Conservation (phyloP, 2,329 filamentous ascomycete genomes). For the Penicillium brevicompactum region DNA sequence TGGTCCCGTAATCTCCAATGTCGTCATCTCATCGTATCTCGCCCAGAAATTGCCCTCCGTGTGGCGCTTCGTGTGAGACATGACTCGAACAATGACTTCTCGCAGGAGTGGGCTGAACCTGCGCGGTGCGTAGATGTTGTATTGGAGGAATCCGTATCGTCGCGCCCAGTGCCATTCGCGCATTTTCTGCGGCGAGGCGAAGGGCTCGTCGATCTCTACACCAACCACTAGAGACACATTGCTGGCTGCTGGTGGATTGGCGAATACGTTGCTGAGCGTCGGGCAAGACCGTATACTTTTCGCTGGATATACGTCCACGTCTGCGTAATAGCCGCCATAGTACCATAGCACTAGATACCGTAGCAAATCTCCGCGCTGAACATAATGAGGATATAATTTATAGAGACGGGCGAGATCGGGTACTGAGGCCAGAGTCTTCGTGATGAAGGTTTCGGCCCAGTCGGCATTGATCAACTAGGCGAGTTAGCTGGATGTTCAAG, state of each 20-base stretch:
- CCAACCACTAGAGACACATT: slow-evolving; percentile 36
- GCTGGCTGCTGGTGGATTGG: neutral
- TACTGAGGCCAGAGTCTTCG: slow-evolving; percentile 23
- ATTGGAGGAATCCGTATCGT: slow-evolving; percentile 38
- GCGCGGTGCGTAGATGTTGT: slow-evolving; percentile 36
- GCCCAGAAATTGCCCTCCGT: slow-evolving; percentile 16
- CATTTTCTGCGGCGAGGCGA: slow-evolving; percentile 34
- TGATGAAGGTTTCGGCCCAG: slow-evolving; percentile 31
- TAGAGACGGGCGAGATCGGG: slow-evolving; percentile 32
- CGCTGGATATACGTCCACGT: slow-evolving; percentile 34
- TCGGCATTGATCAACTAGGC: slow-evolving; percentile 29
- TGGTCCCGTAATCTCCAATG: slow-evolving; percentile 37
- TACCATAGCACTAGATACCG: slow-evolving; percentile 41
- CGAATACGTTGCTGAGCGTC: slow-evolving; percentile 23
- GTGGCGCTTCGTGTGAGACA: slow-evolving; percentile 36
- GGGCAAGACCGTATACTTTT: slow-evolving; percentile 32
- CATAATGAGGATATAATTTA: slow-evolving; percentile 45
- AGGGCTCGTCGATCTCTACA: slow-evolving; percentile 43
- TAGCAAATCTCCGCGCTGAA: slow-evolving; percentile 54
- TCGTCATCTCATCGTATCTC: slow-evolving; percentile 29
- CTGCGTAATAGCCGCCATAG: slow-evolving; percentile 39
- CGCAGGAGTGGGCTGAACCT: slow-evolving; percentile 38
- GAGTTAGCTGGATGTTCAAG: neutral
- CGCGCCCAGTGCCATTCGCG: slow-evolving; percentile 38
- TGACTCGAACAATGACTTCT: slow-evolving; percentile 33